These are phyloP conservation scores for Xylaria sp. DNA, from an alignment of 2,329 filamentous ascomycete species.

Conservation along the genomic window DNA sequence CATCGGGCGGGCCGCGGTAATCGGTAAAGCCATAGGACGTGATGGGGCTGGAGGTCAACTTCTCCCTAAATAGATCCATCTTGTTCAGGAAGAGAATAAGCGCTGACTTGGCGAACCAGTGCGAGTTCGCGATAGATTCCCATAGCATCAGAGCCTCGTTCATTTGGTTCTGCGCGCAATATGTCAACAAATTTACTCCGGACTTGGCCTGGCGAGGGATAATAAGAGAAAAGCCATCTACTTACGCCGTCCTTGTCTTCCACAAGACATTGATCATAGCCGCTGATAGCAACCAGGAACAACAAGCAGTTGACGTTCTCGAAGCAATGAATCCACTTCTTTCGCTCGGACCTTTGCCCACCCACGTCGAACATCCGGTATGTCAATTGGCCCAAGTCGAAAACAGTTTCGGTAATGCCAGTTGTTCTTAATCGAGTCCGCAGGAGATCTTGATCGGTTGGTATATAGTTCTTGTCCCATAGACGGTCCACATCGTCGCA, in stretches of 20 bases:
- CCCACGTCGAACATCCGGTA: conserved; percentile 98
- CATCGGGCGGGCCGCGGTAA: conserved; percentile 72
- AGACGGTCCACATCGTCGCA: conserved; percentile 78
- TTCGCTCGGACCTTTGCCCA: conserved; percentile 88
- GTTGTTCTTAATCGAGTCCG: conserved; percentile 90
- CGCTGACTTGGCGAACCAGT: conserved; percentile 83
- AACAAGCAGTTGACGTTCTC: conserved; percentile 91
- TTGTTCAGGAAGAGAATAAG: conserved; percentile 88
- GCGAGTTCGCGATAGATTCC: conserved; percentile 83
- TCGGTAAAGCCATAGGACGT: conserved; percentile 78
- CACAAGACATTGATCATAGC: conserved; percentile 94
- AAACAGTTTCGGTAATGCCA: conserved; percentile 93
- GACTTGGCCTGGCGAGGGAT: not conserved
- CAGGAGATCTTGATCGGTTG: conserved; percentile 92
- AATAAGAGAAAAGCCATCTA: conserved; percentile 29
- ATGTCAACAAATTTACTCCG: conserved; percentile 14
- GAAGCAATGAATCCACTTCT: conserved; percentile 98
- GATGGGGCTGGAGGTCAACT: conserved; percentile 73
- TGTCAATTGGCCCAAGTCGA: conserved; percentile 88
- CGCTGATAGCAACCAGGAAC: conserved; percentile 93
- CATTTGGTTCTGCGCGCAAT: conserved; percentile 76
- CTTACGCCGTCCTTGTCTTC: conserved; percentile 95
- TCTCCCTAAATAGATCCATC: conserved; percentile 83
- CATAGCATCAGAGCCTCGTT: conserved; percentile 87
- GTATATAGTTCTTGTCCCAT: conserved; percentile 79